Base-by-base conservation (phyloP, 768 basidiomycete genomes). In the Boletus tomentosulus region DNA sequence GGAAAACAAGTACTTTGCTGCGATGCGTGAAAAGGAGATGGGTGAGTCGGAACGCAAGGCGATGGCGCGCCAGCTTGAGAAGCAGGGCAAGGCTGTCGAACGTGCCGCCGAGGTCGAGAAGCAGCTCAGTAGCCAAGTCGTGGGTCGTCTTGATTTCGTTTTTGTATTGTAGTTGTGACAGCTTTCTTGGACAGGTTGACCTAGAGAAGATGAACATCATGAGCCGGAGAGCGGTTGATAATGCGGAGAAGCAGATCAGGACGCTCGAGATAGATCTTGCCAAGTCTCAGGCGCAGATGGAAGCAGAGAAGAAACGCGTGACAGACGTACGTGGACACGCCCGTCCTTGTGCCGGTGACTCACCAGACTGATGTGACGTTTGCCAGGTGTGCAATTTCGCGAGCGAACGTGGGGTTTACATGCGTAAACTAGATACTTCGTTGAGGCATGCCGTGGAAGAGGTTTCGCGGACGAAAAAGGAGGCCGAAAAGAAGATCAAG, bases 1-100 rank as follows among this genome's bases (percentile, higher is more conserved):
- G 15, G 95, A 98, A 55, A 96, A 94, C 75, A 98, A 95, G 69
- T 98, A 84, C 66, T 98, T 85, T 65, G 81, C 89, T 16, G 86
- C 86, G 3, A 90, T 96, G 86, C 85, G 93, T 30, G 85, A 87
- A 53, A 93, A 89, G 71, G 93, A 97, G 55, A 85, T 89, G 16
- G 71, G 86, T 3, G 90, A 93, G 31, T 75, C 74, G 2, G 90
- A 93, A 66, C 79, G 85, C 44, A 91, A 91, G 69, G 81, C 75
- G 31, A 70, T 85, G 33, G 64, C 73, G 16, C 78, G 85, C 46
- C 77, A 73, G 30, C 67, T 79, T 15, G 83, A 86, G 59, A 82
- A 83, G 50, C 83, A 86, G 59, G 71, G 75, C 27, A 80, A 79
- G 54, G 78, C 80, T 6, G 73, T 94, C 12, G 92, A 93, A 54